These are phyloP conservation scores for Clonostachys sp. DNA, from an alignment of 2,329 filamentous ascomycete genomes.

Conservation along the genomic window DNA sequence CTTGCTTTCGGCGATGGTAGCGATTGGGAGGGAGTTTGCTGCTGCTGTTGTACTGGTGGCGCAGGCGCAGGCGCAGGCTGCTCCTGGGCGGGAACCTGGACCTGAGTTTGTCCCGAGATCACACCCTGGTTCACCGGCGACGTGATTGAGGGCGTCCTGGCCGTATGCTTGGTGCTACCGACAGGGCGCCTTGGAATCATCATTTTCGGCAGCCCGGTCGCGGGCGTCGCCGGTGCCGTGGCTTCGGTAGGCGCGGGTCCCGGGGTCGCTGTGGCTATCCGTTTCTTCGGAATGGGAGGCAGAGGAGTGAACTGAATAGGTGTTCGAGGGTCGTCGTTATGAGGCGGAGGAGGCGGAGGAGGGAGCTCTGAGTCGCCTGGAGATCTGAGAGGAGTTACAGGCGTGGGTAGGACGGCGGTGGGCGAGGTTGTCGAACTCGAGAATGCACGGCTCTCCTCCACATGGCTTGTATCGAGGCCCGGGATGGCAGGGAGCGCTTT, in stretches of 20 bases:
- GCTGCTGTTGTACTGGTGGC: not conserved
- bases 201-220: slow-evolving; percentile 1
- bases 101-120: not conserved
- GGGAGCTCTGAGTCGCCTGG: slow-evolving; percentile 3
- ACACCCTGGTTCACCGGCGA: too few species aligned
- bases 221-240: not conserved
- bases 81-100: not conserved
- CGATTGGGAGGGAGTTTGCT: not conserved
- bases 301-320: slow-evolving; percentile 6
- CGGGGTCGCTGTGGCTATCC: slow-evolving; percentile 4
- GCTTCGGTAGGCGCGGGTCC: not conserved
- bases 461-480: slow-evolving; percentile 1
- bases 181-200: slow-evolving; percentile 4
- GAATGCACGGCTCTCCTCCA: not conserved
- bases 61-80: not conserved
- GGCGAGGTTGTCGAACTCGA: not conserved
- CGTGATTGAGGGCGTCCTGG: not conserved
- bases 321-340: slow-evolving; percentile 2
- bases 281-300: slow-evolving; percentile 7
- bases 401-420: not conserved
- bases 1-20: too few species aligned
- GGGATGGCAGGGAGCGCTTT: slow-evolving; percentile 52
- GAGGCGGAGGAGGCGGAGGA: slow-evolving; percentile 14
- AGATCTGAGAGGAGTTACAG: too few species aligned
- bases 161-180: not conserved